A percentile compares a stretch with the other conserved stretches of the same genome.
phyloP scores from a whole-genome alignment of 495 filamentous ascomycete species.

The Podospora pseudocomata region DNA sequence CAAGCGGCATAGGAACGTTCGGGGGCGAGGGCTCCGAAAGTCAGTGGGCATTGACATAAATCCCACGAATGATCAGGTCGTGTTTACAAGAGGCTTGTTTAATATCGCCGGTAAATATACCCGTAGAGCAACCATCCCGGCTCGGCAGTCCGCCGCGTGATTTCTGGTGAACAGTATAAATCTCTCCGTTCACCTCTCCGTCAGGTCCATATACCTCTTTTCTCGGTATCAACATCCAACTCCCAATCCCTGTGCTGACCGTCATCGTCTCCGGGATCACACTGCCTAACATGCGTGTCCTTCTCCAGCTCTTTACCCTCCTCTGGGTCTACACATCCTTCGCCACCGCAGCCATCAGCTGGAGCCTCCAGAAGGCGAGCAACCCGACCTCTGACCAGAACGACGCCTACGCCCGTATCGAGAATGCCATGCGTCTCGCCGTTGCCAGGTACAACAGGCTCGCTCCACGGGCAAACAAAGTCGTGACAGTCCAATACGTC shows the following conservation, averaged over 20 bases:
- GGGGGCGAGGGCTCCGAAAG: neutral
- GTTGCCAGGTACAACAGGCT: conserved; percentile 36
- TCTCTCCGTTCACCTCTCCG: neutral
- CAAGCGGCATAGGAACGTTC: neutral
- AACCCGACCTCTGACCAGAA: conserved; percentile 39
- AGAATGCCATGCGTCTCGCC: conserved; percentile 35
- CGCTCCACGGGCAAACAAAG: conserved; percentile 31
- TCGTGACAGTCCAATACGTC: conserved; percentile 36
- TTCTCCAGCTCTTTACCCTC: conserved; percentile 27
- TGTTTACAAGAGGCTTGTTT: neutral
- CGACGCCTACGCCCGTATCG: conserved; percentile 40
- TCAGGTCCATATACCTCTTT: neutral
- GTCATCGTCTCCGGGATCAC: neutral
- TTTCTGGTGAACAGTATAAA: neutral
- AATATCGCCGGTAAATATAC: neutral
- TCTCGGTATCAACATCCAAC: neutral
- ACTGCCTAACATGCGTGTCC: conserved; percentile 30
- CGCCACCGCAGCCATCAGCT: conserved; percentile 33
- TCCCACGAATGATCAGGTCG: neutral
- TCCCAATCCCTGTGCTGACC: neutral
- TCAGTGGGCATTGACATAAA: neutral
- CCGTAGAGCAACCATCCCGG: neutral
- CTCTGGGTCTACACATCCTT: conserved; percentile 23
- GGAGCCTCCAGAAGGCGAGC: conserved; percentile 27
- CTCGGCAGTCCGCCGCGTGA: neutral